Evolutionary conservation across 2,329 filamentous ascomycete genomes (phyloP).

Genomic region (Diaporthe capsici): DNA sequence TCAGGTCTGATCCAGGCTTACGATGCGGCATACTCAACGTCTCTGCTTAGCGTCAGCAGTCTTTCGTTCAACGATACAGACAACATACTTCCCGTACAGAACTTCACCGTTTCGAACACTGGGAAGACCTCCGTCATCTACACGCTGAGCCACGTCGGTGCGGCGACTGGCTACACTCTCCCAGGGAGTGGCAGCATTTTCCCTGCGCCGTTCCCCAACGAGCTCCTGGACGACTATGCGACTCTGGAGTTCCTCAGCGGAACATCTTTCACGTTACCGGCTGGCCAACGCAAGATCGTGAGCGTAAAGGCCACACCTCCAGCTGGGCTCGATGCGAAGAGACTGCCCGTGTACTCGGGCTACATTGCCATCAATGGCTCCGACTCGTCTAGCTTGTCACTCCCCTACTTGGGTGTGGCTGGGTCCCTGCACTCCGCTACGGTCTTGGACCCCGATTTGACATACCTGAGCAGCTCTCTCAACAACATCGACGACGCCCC

Average conservation of each 20-base stretch:
- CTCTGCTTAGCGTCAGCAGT: conserved; percentile 67
- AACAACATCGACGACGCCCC: conserved; percentile 39
- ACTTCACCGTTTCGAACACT: conserved; percentile 70
- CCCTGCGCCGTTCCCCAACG: conserved; percentile 61
- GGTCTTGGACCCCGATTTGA: conserved; percentile 51
- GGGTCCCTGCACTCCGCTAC: conserved; percentile 54
- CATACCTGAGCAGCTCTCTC: conserved; percentile 49
- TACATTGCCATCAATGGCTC: conserved; percentile 61
- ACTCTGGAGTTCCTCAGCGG: conserved; percentile 55
- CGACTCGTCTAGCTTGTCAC: conserved; percentile 55
- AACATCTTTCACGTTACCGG: conserved; percentile 59
- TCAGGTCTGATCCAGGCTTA: conserved; percentile 72
- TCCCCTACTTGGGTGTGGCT: conserved; percentile 57
- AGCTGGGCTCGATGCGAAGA: conserved; percentile 52
- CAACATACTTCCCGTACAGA: conserved; percentile 62
- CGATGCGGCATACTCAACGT: conserved; percentile 68
- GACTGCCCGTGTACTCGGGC: conserved; percentile 63
- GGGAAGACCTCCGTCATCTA: conserved; percentile 65
- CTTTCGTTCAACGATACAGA: conserved; percentile 76
- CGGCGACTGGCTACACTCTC: conserved; percentile 69
- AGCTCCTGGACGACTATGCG: conserved; percentile 58
- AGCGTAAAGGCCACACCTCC: conserved; percentile 62
- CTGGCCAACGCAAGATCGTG: conserved; percentile 60
- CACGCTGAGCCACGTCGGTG: conserved; percentile 63
- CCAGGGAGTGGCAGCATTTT: conserved; percentile 51